Evolutionary conservation across 2,329 filamentous ascomycete species (phyloP), one percentile per base, ranked within the genome.

Genomic region (Metarhizium album): DNA sequence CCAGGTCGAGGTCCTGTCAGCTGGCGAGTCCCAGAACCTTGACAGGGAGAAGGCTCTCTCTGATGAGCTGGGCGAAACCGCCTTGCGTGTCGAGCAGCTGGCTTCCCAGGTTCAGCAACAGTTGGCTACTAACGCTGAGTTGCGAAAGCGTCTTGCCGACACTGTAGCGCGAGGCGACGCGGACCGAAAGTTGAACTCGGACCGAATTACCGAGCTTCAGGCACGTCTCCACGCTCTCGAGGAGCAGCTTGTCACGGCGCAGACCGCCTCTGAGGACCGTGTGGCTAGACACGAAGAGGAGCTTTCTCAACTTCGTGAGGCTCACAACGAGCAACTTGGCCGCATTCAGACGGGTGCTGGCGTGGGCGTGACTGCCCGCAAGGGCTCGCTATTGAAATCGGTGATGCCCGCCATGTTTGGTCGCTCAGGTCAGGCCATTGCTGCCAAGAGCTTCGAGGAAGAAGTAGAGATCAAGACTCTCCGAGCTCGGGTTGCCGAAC

Each of bases 201-300:
- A 82, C 48, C 86, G 87, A 60, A 95, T 98, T 64, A 87, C 87
- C 51, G 78, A 83, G 50, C 80, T 97, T 64, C 90, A 97, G 65
- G 78, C 79, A 54, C 85, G 83, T 52, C 83, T 98, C 51, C 88
- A 86, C 60, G 70, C 73, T 16, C 80, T 96, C 47, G 93, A 97
- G 64, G 90, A 97, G 54, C 81, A 85, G 59, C 79, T 98, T 22
- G 76, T 94, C 49, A 71, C 80, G 20, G 89, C 91, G 2, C 91
- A 97, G 66, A 84, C 88, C 51, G 80, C 86, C 20, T 91, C 89
- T 0, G 93, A 98, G 64, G 90, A 91, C 46, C 83, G 84, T 38
- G 81, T 97, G 52, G 72, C 80, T 42, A 83, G 82, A 46, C 90
- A 96, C 62, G 93, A 97, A 65, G 88, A 93, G 37, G 90, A 96